Base-by-base conservation (phyloP, 176 grass and related monocot genomes). In the Carex scoparia region DNA sequence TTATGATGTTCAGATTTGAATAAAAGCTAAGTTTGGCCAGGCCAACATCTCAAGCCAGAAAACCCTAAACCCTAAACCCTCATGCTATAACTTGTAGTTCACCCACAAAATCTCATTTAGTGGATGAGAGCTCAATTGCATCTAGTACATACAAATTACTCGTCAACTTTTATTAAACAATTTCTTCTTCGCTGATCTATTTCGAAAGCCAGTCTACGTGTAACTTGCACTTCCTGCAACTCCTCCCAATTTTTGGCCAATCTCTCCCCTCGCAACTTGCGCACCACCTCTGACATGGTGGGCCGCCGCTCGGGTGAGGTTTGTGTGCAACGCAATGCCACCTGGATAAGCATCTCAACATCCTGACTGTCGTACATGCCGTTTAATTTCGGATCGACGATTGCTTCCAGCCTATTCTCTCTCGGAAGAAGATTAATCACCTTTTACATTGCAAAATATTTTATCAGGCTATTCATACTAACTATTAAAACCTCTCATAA, bases 261-360 rank as follows among this genome's bases (percentile, higher is more conserved):
- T 15, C 11, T 40, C 63, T 83, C 80, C 28, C 80, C 61, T 67
- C 68, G 61, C 16, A 83, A 38, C 23, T 55, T 83, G 19, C n/a
- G 40, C 62, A 83, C 80, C n/a, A 83, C 80, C 61, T 63, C 61
- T 68, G 80, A 83, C 80, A 83, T 83, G 61, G 61, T 44, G 2
- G 80, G 80, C 15, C 80, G 40, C 3, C 10, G 6, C 5, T 83
- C 61, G 4, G 80, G 61, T 15, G 13, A 30, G 12, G n/a, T 9
- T 30, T 35, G 80, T 37, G 80, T 51, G 60, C 80, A 83, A 68
- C 53, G 61, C 42, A 83, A 67, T 40, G 60, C 61, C 38, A 83
- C 60, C 10, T 65, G 80, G 38, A 83, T 68, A 49, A 83, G 59
- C 60, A 62, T 83, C 68, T 83, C 61, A 65, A 46, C 60, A 31